Evolutionary conservation across 2,329 filamentous ascomycete species (phyloP).

Genomic region (Apiospora koreana): DNA sequence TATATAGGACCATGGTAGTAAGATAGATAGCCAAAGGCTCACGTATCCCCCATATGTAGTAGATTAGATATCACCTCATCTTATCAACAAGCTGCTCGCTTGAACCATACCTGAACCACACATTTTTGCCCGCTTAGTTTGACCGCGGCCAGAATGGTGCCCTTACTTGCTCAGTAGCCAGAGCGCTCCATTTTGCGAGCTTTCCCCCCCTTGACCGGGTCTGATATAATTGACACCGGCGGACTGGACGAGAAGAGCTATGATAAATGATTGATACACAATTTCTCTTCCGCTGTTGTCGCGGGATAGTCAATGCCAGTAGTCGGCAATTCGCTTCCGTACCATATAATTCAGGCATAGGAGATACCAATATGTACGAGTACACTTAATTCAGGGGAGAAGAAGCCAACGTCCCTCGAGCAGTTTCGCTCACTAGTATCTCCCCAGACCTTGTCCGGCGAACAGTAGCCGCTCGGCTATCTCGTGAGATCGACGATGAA

Average conservation of each 20-base stretch:
- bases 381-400: background rate
- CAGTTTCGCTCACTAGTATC: background rate
- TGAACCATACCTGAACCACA: no score
- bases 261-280: no score
- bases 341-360: background rate
- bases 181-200: no score
- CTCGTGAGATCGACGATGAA: background rate
- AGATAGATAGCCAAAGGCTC: no score
- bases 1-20: no score
- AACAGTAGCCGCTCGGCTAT: background rate
- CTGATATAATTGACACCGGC: no score
- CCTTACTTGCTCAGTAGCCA: background rate
- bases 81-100: no score
- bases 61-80: no score
- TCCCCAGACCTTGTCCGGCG: background rate
- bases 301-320: background rate
- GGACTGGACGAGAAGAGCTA: no score
- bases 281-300: background rate
- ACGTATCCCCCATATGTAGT: no score
- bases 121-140: background rate
- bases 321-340: background rate
- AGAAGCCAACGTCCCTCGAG: background rate
- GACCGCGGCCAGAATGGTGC: background rate
- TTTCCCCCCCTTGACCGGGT: no score
- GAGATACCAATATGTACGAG: background rate